phyloP scores from a whole-genome alignment of 2,329 filamentous ascomycete genomes.

The Chaetothyriales sp. region DNA sequence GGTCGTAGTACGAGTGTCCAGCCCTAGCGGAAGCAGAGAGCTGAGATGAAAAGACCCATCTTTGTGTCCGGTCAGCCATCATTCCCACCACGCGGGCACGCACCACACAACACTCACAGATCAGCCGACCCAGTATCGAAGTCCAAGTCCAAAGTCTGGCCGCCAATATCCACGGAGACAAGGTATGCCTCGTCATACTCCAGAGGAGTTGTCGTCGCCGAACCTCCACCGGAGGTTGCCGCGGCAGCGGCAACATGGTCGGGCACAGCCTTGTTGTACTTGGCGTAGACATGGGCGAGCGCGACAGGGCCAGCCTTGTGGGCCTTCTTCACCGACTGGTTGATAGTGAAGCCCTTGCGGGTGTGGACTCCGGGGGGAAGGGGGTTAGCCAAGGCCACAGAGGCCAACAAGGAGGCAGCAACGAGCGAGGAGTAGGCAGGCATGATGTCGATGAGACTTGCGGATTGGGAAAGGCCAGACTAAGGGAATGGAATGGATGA shows the following conservation, averaged over 20 bases:
- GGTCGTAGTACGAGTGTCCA: conserved; percentile 45
- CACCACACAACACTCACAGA: conserved; percentile 36
- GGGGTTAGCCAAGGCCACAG: conserved; percentile 9
- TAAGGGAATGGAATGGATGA: not conserved
- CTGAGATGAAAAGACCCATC: conserved; percentile 52
- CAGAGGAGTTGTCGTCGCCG: conserved; percentile 28
- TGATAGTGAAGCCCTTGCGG: conserved; percentile 14
- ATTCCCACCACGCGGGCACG: conserved; percentile 1
- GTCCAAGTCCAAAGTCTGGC: conserved; percentile 49
- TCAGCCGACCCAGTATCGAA: conserved; percentile 57
- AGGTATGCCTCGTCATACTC: conserved; percentile 44
- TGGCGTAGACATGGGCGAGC: conserved; percentile 12
- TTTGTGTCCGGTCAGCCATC: conserved; percentile 19
- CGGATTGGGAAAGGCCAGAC: not conserved
- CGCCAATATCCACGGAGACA: conserved; percentile 48
- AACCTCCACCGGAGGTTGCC: conserved; percentile 3
- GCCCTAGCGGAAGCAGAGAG: conserved; percentile 35
- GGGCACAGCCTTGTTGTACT: conserved; percentile 14
- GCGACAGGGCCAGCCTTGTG: conserved; percentile 11
- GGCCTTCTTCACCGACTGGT: conserved; percentile 11
- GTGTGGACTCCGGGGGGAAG: conserved; percentile 4
- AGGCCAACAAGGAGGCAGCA: conserved; percentile 8
- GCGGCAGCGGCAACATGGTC: conserved; percentile 9
- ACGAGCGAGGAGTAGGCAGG: conserved; percentile 9
- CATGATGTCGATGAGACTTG: not conserved